Evolutionary conservation across 129 eudicot genomes (phyloP).

Genomic region (Lactuca saligna): DNA sequence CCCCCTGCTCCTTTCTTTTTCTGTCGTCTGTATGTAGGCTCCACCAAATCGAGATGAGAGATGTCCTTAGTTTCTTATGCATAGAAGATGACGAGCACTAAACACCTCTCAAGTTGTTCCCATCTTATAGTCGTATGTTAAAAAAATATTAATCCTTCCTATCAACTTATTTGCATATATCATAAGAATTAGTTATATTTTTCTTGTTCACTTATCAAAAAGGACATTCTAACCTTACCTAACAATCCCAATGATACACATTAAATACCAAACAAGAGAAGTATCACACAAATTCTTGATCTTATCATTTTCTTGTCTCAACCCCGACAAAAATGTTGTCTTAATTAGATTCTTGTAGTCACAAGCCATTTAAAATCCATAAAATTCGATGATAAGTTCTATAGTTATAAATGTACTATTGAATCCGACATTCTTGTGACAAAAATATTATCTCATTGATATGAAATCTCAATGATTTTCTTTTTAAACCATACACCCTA

Average conservation of each 20-base stretch:
- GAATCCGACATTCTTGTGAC: neutral
- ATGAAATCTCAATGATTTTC: neutral
- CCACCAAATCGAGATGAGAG: too few relatives aligned
- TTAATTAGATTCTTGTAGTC: neutral
- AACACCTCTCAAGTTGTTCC: too few relatives aligned
- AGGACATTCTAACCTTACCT: neutral
- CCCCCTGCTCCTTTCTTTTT: too few relatives aligned
- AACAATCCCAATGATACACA: slow-evolving; percentile 1
- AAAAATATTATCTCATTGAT: too few relatives aligned
- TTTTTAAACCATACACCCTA: slow-evolving; percentile 13
- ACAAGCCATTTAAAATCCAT: neutral
- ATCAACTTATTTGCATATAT: neutral
- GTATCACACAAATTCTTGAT: neutral
- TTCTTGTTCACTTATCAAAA: neutral
- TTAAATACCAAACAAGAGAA: neutral
- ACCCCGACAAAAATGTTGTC: neutral
- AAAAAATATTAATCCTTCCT: too few relatives aligned
- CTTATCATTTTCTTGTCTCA: neutral
- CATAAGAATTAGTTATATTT: neutral
- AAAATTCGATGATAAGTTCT: neutral
- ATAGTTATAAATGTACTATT: neutral
- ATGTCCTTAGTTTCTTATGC: too few relatives aligned
- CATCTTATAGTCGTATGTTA: too few relatives aligned
- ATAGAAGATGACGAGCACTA: too few relatives aligned
- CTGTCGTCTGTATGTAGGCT: too few relatives aligned